These are phyloP conservation scores for Tricholoma hemisulphureum DNA, from an alignment of 768 basidiomycete genomes.

Conservation along the genomic window DNA sequence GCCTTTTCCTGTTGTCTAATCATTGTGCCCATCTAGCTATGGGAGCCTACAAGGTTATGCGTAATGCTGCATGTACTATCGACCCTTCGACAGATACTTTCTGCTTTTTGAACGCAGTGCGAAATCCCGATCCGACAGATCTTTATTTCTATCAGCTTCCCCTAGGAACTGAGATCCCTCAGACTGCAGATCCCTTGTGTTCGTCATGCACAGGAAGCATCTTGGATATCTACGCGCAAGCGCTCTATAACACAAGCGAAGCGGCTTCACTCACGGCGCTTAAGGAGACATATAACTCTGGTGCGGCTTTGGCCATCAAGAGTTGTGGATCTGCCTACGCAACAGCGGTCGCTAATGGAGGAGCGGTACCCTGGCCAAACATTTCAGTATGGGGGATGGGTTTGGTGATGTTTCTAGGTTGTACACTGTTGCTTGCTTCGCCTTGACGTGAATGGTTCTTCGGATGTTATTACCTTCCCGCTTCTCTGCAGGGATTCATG, in stretches of 20 bases:
- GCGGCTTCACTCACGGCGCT: slow-evolving; percentile 25
- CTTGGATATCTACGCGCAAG: slow-evolving; percentile 52
- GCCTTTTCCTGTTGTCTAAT: not conserved
- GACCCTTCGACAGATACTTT: slow-evolving; percentile 61
- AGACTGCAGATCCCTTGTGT: slow-evolving; percentile 52
- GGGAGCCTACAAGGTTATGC: slow-evolving; percentile 60
- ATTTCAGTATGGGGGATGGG: slow-evolving; percentile 4
- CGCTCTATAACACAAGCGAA: slow-evolving; percentile 33
- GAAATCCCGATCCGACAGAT: slow-evolving; percentile 56
- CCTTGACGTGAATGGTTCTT: not conserved
- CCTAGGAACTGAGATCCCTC: slow-evolving; percentile 54
- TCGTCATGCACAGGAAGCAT: slow-evolving; percentile 61
- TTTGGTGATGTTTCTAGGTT: not conserved
- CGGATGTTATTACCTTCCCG: too few relatives aligned
- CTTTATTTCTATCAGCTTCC: slow-evolving; percentile 73
- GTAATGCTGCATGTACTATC: slow-evolving; percentile 55
- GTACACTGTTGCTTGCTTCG: not conserved
- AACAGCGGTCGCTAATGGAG: slow-evolving; percentile 15
- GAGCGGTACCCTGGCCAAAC: not conserved
- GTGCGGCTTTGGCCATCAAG: slow-evolving; percentile 43
- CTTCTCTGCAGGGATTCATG: too few relatives aligned
- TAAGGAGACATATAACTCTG: slow-evolving; percentile 46
- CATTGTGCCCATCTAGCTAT: slow-evolving; percentile 43
- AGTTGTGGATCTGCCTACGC: slow-evolving; percentile 57
- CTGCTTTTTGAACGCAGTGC: slow-evolving; percentile 70